Conservation (phyloP, 768 basidiomycete genomes). For the Leccinum subtestaceum region DNA sequence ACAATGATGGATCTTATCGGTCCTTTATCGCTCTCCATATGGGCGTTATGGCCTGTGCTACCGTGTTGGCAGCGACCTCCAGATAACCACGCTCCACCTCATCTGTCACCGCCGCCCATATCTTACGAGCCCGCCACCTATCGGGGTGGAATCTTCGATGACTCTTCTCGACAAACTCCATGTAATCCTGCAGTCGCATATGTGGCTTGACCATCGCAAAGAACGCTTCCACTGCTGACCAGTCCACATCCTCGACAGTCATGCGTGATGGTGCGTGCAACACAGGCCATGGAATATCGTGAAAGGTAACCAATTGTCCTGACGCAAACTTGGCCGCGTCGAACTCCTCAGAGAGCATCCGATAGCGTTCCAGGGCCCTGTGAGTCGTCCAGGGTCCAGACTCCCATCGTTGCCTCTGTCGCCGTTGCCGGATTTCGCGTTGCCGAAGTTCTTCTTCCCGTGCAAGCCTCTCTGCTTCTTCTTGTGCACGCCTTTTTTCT, state of each 20-base stretch:
- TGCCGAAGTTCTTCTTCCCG: constrained; percentile 37
- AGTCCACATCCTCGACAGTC: constrained; percentile 65
- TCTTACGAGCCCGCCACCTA: constrained; percentile 67
- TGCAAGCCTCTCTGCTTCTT: constrained; percentile 31
- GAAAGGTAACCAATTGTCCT: constrained; percentile 52
- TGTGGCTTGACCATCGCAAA: constrained; percentile 51
- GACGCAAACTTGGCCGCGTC: constrained; percentile 56
- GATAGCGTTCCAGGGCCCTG: constrained; percentile 73
- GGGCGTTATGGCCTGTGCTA: constrained; percentile 71
- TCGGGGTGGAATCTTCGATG: constrained; percentile 79
- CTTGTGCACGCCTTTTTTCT: constrained; percentile 18
- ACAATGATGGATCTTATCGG: constrained; percentile 11
- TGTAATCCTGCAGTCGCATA: constrained; percentile 62
- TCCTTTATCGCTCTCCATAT: constrained; percentile 52
- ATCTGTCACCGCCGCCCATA: constrained; percentile 57
- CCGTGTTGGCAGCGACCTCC: constrained; percentile 71
- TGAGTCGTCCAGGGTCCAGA: constrained; percentile 60
- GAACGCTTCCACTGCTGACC: constrained; percentile 69
- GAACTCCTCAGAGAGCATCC: constrained; percentile 55
- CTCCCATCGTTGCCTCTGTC: constrained; percentile 54
- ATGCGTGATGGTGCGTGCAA: constrained; percentile 51
- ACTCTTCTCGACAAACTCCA: constrained; percentile 63
- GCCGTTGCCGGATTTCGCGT: constrained; percentile 41
- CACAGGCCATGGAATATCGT: constrained; percentile 76
- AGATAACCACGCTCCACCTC: constrained; percentile 55